These are phyloP conservation scores for Trametes elegans DNA, from an alignment of 768 basidiomycete genomes.

Conservation along the genomic window DNA sequence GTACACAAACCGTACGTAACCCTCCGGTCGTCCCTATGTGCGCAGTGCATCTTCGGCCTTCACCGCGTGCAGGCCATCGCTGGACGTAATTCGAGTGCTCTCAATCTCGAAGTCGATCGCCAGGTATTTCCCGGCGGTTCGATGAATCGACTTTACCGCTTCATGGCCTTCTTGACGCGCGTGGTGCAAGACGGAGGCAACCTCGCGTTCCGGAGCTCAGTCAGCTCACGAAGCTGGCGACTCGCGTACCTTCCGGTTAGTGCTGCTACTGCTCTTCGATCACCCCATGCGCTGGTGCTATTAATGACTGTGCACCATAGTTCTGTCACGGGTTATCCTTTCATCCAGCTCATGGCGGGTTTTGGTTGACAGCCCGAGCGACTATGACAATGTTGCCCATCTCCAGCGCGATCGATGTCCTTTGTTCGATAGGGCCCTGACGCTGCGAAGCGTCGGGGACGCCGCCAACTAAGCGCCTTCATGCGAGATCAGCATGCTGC, in stretches of 20 bases:
- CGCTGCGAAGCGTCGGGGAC: too few species aligned
- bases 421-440: not conserved
- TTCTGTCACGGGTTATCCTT: conserved; percentile 4
- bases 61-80: too few species aligned
- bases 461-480: not conserved
- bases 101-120: too few species aligned
- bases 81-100: too few species aligned
- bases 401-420: not conserved
- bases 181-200: too few species aligned
- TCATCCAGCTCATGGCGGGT: not conserved
- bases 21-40: too few species aligned
- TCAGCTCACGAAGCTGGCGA: not conserved
- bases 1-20: too few species aligned
- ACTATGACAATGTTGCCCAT: not conserved
- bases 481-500: not conserved
- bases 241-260: conserved; percentile 2
- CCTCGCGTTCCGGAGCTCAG: too few species aligned
- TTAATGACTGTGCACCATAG: not conserved
- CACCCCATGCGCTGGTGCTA: conserved; percentile 7
- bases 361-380: not conserved
- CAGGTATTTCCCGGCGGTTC: too few species aligned
- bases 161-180: not conserved
- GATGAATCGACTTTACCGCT: too few species aligned
- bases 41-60: too few species aligned
- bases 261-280: conserved; percentile 5